Evolutionary conservation across 2,329 filamentous ascomycete genomes (phyloP).

Genomic region (Verticillium klebahnii): DNA sequence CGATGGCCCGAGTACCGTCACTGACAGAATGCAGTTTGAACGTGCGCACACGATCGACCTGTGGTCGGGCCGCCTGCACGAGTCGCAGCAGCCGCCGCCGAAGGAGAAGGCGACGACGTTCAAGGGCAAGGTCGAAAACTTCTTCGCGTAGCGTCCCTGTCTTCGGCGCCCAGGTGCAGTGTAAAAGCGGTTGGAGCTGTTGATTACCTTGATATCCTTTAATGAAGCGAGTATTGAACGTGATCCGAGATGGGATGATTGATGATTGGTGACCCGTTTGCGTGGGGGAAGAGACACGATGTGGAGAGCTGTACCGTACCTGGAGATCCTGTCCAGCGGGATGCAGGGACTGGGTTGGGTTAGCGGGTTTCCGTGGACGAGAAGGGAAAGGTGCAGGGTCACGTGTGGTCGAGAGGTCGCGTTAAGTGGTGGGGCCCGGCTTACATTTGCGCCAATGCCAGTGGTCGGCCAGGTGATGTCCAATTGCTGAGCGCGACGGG

Average conservation of each 20-base stretch:
- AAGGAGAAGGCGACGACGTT: conserved; percentile 7
- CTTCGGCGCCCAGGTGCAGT: no score
- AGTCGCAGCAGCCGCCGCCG: conserved; percentile 7
- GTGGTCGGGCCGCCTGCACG: conserved; percentile 18
- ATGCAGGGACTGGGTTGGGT: no score
- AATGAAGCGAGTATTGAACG: no score
- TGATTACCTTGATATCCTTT: no score
- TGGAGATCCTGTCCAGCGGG: no score
- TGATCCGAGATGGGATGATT: no score
- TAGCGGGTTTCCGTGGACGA: not conserved
- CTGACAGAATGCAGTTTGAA: conserved; percentile 13
- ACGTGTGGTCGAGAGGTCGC: not conserved
- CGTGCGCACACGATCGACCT: conserved; percentile 18
- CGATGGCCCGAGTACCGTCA: not conserved
- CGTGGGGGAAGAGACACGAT: no score
- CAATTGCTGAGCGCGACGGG: not conserved
- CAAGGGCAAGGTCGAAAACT: conserved; percentile 7
- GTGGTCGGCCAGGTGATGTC: not conserved
- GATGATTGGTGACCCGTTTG: no score
- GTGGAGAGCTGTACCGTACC: no score
- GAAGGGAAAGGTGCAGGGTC: not conserved
- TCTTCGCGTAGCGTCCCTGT: conserved; percentile 5
- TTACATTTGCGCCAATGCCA: not conserved
- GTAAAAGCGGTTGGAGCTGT: no score
- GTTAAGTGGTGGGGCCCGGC: not conserved